These are phyloP conservation scores for Adansonia digitata DNA, from an alignment of 345 rosid genomes.

Conservation along the genomic window DNA sequence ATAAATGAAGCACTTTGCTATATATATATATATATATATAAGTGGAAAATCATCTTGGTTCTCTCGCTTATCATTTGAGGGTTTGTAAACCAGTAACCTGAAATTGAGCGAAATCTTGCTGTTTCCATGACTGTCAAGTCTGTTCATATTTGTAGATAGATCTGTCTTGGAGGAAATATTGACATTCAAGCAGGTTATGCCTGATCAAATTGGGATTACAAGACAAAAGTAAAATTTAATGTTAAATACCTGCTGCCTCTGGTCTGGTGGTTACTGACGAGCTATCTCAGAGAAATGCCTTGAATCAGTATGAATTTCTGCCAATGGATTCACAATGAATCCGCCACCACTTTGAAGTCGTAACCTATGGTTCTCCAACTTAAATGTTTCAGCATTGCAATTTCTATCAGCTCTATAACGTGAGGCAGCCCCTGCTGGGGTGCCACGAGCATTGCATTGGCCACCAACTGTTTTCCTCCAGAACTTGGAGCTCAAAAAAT, in stretches of 20 bases:
- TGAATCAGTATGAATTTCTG: slow-evolving; percentile 48
- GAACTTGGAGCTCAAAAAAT: slow-evolving; percentile 66
- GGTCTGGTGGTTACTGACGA: slow-evolving; percentile 20
- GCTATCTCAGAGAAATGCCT: slow-evolving; percentile 26
- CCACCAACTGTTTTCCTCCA: slow-evolving; percentile 66
- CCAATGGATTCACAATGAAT: slow-evolving; percentile 81
- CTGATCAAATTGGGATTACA: neutral
- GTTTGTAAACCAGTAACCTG: neutral
- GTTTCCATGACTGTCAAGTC: neutral
- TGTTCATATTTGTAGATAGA: too few species aligned
- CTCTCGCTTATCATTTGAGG: neutral
- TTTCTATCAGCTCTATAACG: slow-evolving; percentile 31
- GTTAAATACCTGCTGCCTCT: slow-evolving; percentile 17
- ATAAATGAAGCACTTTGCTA: neutral
- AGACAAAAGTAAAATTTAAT: neutral
- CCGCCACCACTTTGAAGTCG: slow-evolving; percentile 47
- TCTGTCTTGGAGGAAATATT: neutral
- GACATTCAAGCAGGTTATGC: neutral
- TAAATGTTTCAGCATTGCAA: slow-evolving; percentile 29
- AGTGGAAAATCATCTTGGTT: slow-evolving; percentile 4
- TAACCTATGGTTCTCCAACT: slow-evolving; percentile 49
- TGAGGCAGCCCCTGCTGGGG: slow-evolving; percentile 24
- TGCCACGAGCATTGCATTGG: slow-evolving; percentile 25
- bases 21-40: neutral
- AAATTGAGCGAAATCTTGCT: neutral